Base-by-base conservation (phyloP, 805 yeast species). In the Maudiozyma barnettii region DNA sequence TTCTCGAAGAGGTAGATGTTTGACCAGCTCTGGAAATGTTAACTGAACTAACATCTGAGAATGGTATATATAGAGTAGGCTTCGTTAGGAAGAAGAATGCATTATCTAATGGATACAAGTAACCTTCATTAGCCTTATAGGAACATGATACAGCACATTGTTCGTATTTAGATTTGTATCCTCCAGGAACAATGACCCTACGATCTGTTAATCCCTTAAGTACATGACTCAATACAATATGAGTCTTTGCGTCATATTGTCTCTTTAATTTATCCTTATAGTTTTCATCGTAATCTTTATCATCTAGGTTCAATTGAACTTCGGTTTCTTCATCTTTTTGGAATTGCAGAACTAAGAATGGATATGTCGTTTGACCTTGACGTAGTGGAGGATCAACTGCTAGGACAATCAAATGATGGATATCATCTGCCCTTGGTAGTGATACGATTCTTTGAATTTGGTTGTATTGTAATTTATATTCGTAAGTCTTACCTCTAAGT, bases 281-380 rank as follows among this genome's bases (percentile, higher is more conserved):
- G 54, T 81, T 82, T 45, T 67, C 68, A 52, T 84, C 81, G 62
- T 79, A 89, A 57, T 86, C 96, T 39, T 78, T 86, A 40, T 90
- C 95, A 37, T 81, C 81, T 19, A 93, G 65, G 61, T 93, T 90
- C 57, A 93, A 73, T 60, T 88, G 96, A 36, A 91, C 82, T 65
- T 89, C 96, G 43, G 87, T 77, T 61, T 86, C 95, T 66, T 93
- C 99, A 53, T 89, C 96, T 46, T 81, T 79, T 51, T 83, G 78
- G 61, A 93, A 87, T 69, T 93, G 99, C 64, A 91, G 68, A 13
- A 89, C 91, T 62, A 93, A 71, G 64, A 87, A 93, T 38, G 96
- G 95, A 60, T 93, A 91, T 50, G 96, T 79, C 0, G 99, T 93
- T 69, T 93, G 98, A 47, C 99, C 99, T 69, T 93, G 99, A 65